Conservation (phyloP, 176 grass and related monocot species). For the Aegilops umbellulata region DNA sequence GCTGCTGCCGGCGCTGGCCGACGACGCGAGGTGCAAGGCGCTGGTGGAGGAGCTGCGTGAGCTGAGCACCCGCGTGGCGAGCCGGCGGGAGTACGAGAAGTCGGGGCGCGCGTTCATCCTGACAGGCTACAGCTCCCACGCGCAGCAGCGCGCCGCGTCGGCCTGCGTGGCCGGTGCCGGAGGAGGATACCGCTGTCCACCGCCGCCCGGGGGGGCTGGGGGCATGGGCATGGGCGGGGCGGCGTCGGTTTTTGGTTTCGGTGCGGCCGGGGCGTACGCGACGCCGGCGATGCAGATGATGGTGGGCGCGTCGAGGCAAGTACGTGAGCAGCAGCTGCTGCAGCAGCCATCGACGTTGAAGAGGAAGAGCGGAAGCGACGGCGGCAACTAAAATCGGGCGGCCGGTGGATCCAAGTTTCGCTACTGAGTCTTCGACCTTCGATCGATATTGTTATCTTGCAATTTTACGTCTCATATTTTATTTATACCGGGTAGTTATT, state of each 20-base stretch:
- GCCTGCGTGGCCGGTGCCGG: background rate
- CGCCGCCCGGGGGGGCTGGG: background rate
- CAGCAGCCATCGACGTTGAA: background rate
- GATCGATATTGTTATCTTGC: background rate
- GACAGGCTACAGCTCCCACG: background rate
- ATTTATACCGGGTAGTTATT: too few relatives aligned
- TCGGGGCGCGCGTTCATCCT: background rate
- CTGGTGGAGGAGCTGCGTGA: slow-evolving; percentile 2
- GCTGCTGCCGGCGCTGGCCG: slow-evolving; percentile 15
- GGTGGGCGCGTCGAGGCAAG: background rate
- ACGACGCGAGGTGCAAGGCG: background rate
- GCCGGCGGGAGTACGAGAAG: background rate
- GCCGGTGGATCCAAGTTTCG: background rate
- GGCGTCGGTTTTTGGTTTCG: background rate
- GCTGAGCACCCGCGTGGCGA: background rate
- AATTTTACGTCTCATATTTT: background rate
- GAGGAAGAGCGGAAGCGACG: background rate
- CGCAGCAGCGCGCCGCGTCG: background rate
- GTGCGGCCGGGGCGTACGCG: background rate
- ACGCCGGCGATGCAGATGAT: background rate
- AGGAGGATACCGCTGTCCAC: background rate
- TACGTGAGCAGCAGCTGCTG: background rate
- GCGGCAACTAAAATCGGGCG: background rate
- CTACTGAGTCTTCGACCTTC: background rate
- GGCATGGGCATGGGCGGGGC: background rate